Evolutionary conservation across 768 basidiomycete species (phyloP), one percentile per base, ranked within the genome.

Genomic region (Naganishia onofrii): DNA sequence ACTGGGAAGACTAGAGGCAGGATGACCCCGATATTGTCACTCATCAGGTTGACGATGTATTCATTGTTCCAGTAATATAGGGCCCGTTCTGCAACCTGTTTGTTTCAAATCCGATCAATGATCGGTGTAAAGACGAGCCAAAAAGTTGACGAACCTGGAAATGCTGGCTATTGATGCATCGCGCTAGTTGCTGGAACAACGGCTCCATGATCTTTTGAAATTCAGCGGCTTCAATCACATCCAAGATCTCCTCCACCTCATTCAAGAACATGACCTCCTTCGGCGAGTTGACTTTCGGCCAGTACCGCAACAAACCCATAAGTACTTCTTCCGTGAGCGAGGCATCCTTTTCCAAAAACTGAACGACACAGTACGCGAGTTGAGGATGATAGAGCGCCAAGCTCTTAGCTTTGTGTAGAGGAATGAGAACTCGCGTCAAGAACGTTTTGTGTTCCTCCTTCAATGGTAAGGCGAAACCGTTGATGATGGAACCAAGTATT

Each of bases 251-350:
- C 82, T 99, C 96, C 66, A 99, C 92, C 83, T 99, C 96, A 82
- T 97, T 97, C 70, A 99, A 84, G 84, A 91, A 99, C 96, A 99
- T 99, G 81, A 98, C 96, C 78, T 99, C 96, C 84, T 99, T 99
- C 19, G 94, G 94, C 38, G 91, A 93, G 82, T 99, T 98, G 76
- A 99, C 96, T 82, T 98, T 98, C 36, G 96, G 96, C 96, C 96
- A 99, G 82, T 86, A 99, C 81, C 90, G 90, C 79, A 99, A 86
- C n/a, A 99, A 84, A 23, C 96, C 96, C 74, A 93, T 83, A 83
- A 98, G 90, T 32, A 99, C 96, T 46, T 98, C 94, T 82, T 98
- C 91, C 26, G 93, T 94, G 55, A 98, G 84, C 7, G 86, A 81
- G 2, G 92, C 86, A 72, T 98, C 96, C 83, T 99, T 99, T 81